Conservation (phyloP, 1,139 yeast genomes). For the Hyphopichia wangnamkhiaoensis region DNA sequence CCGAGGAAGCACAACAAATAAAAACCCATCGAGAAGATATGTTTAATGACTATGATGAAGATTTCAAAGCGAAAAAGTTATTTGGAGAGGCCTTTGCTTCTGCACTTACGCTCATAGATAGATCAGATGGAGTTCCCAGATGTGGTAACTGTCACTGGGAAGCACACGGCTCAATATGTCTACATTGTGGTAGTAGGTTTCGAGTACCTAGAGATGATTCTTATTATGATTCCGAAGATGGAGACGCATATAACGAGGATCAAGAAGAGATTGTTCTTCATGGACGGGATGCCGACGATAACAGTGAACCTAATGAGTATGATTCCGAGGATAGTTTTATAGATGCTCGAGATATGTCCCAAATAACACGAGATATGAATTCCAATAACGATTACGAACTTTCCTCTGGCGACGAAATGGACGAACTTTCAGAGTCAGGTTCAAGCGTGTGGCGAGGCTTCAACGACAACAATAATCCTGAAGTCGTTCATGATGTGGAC, state of each 20-base stretch:
- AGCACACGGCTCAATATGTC: slow-evolving; percentile 56
- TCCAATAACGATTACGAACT: slow-evolving; percentile 8
- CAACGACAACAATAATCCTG: slow-evolving; percentile 6
- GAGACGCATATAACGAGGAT: slow-evolving; percentile 26
- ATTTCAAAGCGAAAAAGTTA: slow-evolving; percentile 32
- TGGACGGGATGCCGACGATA: slow-evolving; percentile 15
- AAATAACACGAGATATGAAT: slow-evolving; percentile 11
- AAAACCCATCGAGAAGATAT: slow-evolving; percentile 24
- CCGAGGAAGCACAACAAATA: slow-evolving; percentile 20
- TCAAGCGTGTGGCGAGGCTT: slow-evolving; percentile 8
- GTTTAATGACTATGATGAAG: slow-evolving; percentile 37
- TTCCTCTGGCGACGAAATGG: slow-evolving; percentile 7
- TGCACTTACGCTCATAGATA: slow-evolving; percentile 54
- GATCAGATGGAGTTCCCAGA: slow-evolving; percentile 75
- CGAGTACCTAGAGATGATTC: slow-evolving; percentile 29
- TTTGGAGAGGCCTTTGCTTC: slow-evolving; percentile 54
- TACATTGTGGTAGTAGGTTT: slow-evolving; percentile 53
- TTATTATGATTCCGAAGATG: slow-evolving; percentile 31
- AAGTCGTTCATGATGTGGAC: background rate
- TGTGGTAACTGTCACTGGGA: slow-evolving; percentile 88
- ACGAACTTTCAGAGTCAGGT: background rate
- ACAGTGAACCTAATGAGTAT: slow-evolving; percentile 13
- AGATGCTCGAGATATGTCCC: slow-evolving; percentile 19
- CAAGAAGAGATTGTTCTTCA: slow-evolving; percentile 20
- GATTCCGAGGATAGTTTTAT: slow-evolving; percentile 33